Base-by-base conservation (phyloP, 495 filamentous ascomycete genomes). In the Staphylotrichum longicolle region DNA sequence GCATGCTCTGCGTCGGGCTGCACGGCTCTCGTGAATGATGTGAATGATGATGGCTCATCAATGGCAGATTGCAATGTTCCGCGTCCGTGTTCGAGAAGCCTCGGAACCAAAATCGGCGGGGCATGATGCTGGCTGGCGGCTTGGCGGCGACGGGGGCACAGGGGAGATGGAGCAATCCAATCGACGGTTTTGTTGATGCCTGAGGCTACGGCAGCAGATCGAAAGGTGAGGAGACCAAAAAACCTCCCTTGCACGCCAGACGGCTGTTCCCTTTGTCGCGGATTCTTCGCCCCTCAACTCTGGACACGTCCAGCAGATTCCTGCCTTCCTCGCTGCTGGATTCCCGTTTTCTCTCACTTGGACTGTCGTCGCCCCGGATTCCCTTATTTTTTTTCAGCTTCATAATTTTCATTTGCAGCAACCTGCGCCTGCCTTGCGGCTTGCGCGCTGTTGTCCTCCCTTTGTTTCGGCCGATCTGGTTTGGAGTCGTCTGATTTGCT, bases 401-500 rank as follows among this genome's bases (percentile, higher is more conserved):
- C 8, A 15, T 50, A 42, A 42, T 58, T 41, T 55, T 54, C 44
- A 12, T 47, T 49, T 37, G 53, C 54, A 53, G 53, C 60, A 62
- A 42, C 5, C 52, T 7, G 60, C 60, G 52, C 60, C 10, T 51
- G 47, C 48, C 49, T 32, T 37, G 41, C n/a, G 45, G 35, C 40
- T 37, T 64, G 54, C 45, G 58, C 52, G 40, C 44, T 58, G 54
- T 53, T 56, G 59, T 42, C 44, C 44, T 41, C n/a, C 37, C 6
- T 57, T 63, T 66, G 35, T 58, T 59, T 57, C 39, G 11, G 30
- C 42, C 32, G 33, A 32, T 57, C 48, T 20, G 20, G 44, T 48
- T 42, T 56, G 42, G 52, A 37, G 47, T 32, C 60, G 57, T 71
- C 58, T 71, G 70, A 73, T 73, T 73, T 65, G 70, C 64, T 69